phyloP scores from a whole-genome alignment of 2,329 filamentous ascomycete species.

The Scleromitrula shiraiana region DNA sequence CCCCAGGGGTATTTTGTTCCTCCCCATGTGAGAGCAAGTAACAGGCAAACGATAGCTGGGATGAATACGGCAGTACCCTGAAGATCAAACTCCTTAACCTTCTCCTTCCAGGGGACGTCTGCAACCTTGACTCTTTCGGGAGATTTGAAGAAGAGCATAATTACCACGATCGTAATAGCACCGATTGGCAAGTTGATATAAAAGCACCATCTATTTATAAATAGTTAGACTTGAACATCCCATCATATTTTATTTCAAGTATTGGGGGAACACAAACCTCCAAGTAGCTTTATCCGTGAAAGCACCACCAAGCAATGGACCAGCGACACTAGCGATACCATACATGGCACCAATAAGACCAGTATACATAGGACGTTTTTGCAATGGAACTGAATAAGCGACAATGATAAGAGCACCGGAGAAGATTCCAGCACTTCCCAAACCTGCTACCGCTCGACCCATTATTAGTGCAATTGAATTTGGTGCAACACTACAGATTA shows the following conservation, averaged over 20 bases:
- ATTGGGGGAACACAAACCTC: neutral
- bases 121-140: slow-evolving; percentile 19
- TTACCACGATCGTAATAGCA: slow-evolving; percentile 32
- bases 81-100: slow-evolving; percentile 30
- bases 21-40: slow-evolving; percentile 36
- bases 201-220: slow-evolving; percentile 27
- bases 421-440: slow-evolving; percentile 23
- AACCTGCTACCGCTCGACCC: slow-evolving; percentile 29
- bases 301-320: slow-evolving; percentile 29
- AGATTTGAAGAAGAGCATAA: slow-evolving; percentile 36
- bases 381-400: slow-evolving; percentile 12
- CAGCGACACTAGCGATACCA: slow-evolving; percentile 27
- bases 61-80: slow-evolving; percentile 31
- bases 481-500: slow-evolving; percentile 30
- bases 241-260: slow-evolving; percentile 5
- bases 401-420: slow-evolving; percentile 25
- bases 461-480: slow-evolving; percentile 30
- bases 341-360: slow-evolving; percentile 38
- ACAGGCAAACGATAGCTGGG: slow-evolving; percentile 30
- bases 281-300: slow-evolving; percentile 33
- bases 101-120: slow-evolving; percentile 32
- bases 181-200: slow-evolving; percentile 25
- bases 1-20: slow-evolving; percentile 33
- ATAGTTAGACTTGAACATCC: slow-evolving; percentile 15
- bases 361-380: slow-evolving; percentile 13